Conservation (phyloP, 768 basidiomycete species). For the Mycena vitilis region DNA sequence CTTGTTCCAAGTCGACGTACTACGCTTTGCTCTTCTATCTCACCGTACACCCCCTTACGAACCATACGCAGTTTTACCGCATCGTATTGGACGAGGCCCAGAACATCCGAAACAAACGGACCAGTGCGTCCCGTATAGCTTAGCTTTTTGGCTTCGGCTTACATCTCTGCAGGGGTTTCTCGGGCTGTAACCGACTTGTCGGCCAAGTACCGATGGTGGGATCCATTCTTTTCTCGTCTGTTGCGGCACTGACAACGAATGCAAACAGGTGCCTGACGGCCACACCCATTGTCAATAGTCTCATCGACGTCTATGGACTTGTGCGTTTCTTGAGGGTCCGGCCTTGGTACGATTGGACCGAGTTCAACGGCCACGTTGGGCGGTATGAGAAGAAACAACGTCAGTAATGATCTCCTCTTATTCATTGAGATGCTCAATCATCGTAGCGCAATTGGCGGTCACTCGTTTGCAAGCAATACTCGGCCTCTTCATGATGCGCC, state of each 20-base stretch:
- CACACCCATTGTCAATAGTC: constrained; percentile 68
- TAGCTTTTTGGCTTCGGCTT: constrained; percentile 17
- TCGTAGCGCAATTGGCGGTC: constrained; percentile 62
- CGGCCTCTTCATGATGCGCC: constrained; percentile 62
- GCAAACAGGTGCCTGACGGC: constrained; percentile 59
- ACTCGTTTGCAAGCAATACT: constrained; percentile 71
- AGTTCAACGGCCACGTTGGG: constrained; percentile 54
- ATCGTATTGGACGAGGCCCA: constrained; percentile 70
- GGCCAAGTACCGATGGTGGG: constrained; percentile 65
- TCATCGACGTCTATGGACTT: constrained; percentile 65
- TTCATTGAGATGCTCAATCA: constrained; percentile 10
- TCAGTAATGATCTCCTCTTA: not conserved
- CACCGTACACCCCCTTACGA: not conserved
- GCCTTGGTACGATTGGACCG: constrained; percentile 60
- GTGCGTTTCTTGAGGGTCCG: constrained; percentile 57
- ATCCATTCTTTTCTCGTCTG: too few species aligned
- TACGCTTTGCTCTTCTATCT: constrained; percentile 34
- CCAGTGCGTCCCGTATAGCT: constrained; percentile 48
- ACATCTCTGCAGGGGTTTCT: constrained; percentile 55
- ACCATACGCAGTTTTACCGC: constrained; percentile 57
- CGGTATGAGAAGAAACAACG: constrained; percentile 62
- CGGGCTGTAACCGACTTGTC: constrained; percentile 66
- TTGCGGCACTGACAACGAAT: too few species aligned
- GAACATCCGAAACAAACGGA: constrained; percentile 61
- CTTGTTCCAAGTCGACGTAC: constrained; percentile 62